Base-by-base conservation (phyloP, 2,329 filamentous ascomycete genomes). In the Pseudocercospora fijiensis region DNA sequence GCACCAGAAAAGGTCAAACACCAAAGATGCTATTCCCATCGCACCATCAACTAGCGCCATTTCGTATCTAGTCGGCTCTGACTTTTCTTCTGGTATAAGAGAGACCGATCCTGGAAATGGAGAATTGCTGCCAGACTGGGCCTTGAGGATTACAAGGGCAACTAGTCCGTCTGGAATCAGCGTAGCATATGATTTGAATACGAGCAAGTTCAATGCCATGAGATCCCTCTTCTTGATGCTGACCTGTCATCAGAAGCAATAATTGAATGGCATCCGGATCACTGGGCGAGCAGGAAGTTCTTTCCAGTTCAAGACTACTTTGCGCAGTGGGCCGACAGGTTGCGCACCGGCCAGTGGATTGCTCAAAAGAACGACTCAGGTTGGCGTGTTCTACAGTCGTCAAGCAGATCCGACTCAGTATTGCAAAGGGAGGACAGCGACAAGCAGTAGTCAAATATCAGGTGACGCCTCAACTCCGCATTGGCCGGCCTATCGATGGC, bases 121-220 rank as follows among this genome's bases (percentile, higher is more conserved):
- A 16, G 57, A 63, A 28, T 22, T 57, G 18, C 43, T 63, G 27
- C 57, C 62, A 7, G 28, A 41, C 20, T 57, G 56, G 4, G 45
- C 59, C 11, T 61, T 65, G 49, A 58, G 60, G 41, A 37, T 63
- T n/a, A 56, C 60, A 5, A 60, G 51, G 11, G 37, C 64, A 6
- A 57, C 30, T n/a, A 55, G 33, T 22, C 43, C 57, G n/a, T 20
- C 52, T 5, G 63, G 63, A 16, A 60, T 43, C 30, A 60, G 60
- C 30, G 16, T 65, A 26, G 63, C 60, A n/a, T 65, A 65, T 43
- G 63, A 65, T 51, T 33, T 65, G 37, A 41, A 57, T 5, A 55
- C 51, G 49, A 62, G 63, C 62, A 13, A 41, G 57, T 59, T 28
- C 2, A 11, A 11, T 26, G 20, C 18, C 22, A 51, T 27, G 20